These are phyloP conservation scores for Lentinus tigrinus DNA, from an alignment of 768 basidiomycete genomes.

Conservation along the genomic window DNA sequence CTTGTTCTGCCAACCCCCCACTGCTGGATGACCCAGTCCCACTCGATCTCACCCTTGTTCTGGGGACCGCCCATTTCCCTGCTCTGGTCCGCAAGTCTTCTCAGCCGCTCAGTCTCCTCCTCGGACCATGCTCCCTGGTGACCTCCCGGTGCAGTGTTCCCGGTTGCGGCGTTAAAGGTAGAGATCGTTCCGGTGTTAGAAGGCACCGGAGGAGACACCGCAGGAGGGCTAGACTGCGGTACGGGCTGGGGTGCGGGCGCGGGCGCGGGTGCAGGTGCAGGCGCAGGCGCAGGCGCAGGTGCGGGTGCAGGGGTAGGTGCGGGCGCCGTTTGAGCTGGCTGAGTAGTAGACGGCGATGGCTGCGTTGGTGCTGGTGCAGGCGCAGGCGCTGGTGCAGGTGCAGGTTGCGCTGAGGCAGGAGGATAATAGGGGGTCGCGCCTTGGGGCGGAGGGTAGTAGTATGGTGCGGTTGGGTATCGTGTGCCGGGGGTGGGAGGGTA, in stretches of 20 bases:
- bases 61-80: conserved; percentile 38
- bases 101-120: conserved; percentile 70
- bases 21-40: conserved; percentile 74
- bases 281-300: conserved; percentile 23
- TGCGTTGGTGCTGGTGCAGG: conserved; percentile 23
- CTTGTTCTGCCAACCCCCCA: conserved; percentile 76
- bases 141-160: conserved; percentile 32
- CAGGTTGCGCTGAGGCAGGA: conserved; percentile 8
- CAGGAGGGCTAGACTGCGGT: conserved; percentile 5
- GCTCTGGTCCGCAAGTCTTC: conserved; percentile 68
- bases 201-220: conserved; percentile 7
- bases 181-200: conserved; percentile 22
- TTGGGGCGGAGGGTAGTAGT: conserved; percentile 55
- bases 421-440: conserved; percentile 23
- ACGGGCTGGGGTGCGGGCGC: conserved; percentile 17
- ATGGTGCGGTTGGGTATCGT: conserved; percentile 61
- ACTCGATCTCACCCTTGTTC: conserved; percentile 62
- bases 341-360: conserved; percentile 8
- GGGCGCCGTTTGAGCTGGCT: conserved; percentile 3
- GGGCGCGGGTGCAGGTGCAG: conserved; percentile 3
- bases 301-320: conserved; percentile 8
- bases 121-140: conserved; percentile 79
- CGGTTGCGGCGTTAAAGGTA: conserved; percentile 26
- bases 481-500: conserved; percentile 33
- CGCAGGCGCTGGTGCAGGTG: conserved; percentile 17